phyloP scores from a whole-genome alignment of 2,329 filamentous ascomycete species.

The Ilyonectria sp. region DNA sequence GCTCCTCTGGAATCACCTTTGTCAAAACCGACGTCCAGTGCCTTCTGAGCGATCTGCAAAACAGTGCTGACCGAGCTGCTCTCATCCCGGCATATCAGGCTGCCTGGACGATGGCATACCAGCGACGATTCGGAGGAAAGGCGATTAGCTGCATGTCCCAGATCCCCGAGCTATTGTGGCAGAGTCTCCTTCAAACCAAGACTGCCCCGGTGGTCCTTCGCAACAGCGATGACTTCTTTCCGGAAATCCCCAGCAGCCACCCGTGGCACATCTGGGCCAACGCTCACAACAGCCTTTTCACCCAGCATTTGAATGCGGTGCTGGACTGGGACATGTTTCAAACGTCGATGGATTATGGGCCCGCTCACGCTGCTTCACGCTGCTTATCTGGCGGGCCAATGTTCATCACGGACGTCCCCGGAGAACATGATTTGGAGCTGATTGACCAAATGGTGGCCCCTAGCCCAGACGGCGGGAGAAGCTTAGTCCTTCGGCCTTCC shows the following conservation, averaged over 20 bases:
- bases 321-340: slow-evolving; percentile 81
- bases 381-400: slow-evolving; percentile 89
- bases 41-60: slow-evolving; percentile 79
- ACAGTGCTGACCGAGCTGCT: slow-evolving; percentile 75
- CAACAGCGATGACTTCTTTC: slow-evolving; percentile 90
- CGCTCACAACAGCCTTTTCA: slow-evolving; percentile 85
- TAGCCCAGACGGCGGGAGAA: background rate
- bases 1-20: slow-evolving; percentile 78
- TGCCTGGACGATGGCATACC: slow-evolving; percentile 81
- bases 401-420: slow-evolving; percentile 88
- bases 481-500: background rate
- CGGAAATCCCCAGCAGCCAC: slow-evolving; percentile 80
- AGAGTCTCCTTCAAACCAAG: slow-evolving; percentile 82
- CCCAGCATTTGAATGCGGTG: slow-evolving; percentile 84
- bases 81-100: slow-evolving; percentile 82
- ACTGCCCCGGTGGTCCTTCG: slow-evolving; percentile 79
- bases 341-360: slow-evolving; percentile 73
- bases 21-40: slow-evolving; percentile 93
- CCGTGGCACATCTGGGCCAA: slow-evolving; percentile 93
- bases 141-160: slow-evolving; percentile 93
- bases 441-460: slow-evolving; percentile 75
- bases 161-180: slow-evolving; percentile 84
- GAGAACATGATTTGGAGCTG: slow-evolving; percentile 78
- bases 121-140: slow-evolving; percentile 80
- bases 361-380: slow-evolving; percentile 84